Conservation (phyloP, 2,329 filamentous ascomycete genomes). For the Calonectria pteridis region DNA sequence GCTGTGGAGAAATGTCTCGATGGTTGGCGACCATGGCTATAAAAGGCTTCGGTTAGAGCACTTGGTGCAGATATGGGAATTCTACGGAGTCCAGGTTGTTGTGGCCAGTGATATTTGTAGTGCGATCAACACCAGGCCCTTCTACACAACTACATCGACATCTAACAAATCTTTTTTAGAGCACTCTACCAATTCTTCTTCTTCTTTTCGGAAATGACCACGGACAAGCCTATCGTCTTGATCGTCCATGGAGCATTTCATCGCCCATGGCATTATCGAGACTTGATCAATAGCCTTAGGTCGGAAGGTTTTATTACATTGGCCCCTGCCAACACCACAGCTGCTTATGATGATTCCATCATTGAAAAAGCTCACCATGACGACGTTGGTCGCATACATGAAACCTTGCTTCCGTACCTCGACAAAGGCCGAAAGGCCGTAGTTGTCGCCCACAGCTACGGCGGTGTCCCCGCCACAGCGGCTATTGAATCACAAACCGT, state of each 20-base stretch:
- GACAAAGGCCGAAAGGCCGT: conserved; percentile 18
- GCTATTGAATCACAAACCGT: conserved; percentile 16
- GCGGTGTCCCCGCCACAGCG: conserved; percentile 23
- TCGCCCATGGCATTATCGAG: conserved; percentile 28
- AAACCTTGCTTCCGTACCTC: not conserved
- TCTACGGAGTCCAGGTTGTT: not conserved
- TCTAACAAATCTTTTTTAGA: not conserved
- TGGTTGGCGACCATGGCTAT: not conserved
- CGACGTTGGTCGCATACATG: conserved; percentile 25
- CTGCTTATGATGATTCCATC: conserved; percentile 31
- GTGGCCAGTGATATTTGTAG: not conserved
- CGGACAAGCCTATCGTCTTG: conserved; percentile 25
- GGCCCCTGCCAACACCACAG: conserved; percentile 18
- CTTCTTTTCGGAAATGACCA: not conserved
- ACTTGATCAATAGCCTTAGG: conserved; percentile 23
- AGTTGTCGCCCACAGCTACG: conserved; percentile 34
- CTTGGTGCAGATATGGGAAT: not conserved
- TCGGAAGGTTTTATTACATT: conserved; percentile 21
- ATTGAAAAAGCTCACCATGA: conserved; percentile 27
- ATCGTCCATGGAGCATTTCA: conserved; percentile 37
- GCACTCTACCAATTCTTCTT: not conserved
- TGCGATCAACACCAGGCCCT: not conserved
- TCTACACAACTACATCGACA: not conserved
- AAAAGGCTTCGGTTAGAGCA: not conserved
- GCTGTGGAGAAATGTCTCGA: not conserved